Conservation (phyloP, 495 filamentous ascomycete species). For the Neurospora sp. region DNA sequence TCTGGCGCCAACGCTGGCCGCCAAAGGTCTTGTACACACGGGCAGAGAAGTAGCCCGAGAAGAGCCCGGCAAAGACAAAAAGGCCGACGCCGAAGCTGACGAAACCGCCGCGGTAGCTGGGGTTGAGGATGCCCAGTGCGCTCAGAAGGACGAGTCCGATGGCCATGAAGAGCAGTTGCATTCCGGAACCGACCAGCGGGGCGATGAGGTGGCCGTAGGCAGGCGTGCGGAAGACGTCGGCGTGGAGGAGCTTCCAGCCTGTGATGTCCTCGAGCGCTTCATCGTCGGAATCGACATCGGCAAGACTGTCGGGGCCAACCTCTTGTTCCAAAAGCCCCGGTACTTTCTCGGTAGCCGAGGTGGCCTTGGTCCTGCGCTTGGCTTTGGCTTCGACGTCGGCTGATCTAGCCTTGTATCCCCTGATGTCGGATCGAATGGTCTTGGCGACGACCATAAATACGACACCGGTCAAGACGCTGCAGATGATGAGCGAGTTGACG, state of each 20-base stretch:
- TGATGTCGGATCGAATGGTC: conserved; percentile 75
- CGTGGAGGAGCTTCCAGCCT: conserved; percentile 92
- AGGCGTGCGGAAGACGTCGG: conserved; percentile 83
- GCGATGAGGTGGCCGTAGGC: conserved; percentile 67
- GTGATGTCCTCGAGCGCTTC: conserved; percentile 75
- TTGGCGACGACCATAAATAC: conserved; percentile 79
- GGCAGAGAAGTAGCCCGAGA: conserved; percentile 88
- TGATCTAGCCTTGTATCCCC: conserved; percentile 45
- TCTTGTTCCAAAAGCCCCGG: conserved; percentile 55
- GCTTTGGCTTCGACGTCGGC: not conserved
- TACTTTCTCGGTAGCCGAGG: conserved; percentile 6
- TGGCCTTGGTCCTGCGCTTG: conserved; percentile 39
- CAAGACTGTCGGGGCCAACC: conserved; percentile 44
- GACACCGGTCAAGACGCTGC: conserved; percentile 67
- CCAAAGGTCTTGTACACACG: conserved; percentile 82
- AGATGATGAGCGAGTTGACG: conserved; percentile 82
- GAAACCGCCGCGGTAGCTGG: conserved; percentile 86
- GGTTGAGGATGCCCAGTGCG: conserved; percentile 77
- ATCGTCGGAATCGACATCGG: conserved; percentile 60
- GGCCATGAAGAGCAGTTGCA: conserved; percentile 83
- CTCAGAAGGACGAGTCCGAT: conserved; percentile 68
- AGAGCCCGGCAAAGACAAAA: conserved; percentile 79
- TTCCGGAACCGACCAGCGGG: conserved; percentile 79
- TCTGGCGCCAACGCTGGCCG: conserved; percentile 68
- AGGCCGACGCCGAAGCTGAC: conserved; percentile 79